Evolutionary conservation across 1,139 yeast species (phyloP), one percentile per base, ranked within the genome.

Genomic region (Pichia sp.): DNA sequence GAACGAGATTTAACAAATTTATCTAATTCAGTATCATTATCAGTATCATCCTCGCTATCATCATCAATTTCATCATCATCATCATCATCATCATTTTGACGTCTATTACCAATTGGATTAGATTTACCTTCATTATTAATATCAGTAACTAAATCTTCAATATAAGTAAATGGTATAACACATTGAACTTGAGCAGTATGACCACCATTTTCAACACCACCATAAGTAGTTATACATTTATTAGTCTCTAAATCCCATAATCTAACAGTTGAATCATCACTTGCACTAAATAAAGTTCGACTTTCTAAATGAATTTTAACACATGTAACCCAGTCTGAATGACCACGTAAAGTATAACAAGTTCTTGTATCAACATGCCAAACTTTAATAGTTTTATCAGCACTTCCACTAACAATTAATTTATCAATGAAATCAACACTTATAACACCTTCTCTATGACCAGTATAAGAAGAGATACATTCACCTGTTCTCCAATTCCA

Each of bases 401-500:
- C 95, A 15, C 94, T 81, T 0, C 97, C 98, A 6, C 93, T 80
- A 1, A 89, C 97, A 57, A 91, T 87, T 25, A 87, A 71, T 55
- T 85, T 87, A 51, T 82, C 78, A 50, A 74, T 77, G 57, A 80
- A 83, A 58, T 83, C 91, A 41, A 91, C 88, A 47, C 87, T 76
- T 35, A 85, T 70, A 5, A 91, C 95, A 34, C 87, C 80, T 55
- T 84, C 94, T 39, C 81, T 82, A 62, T 91, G 97, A 4, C 97
- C 97, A 32, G 93, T 69, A 62, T 91, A 88, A 0, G 97, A 88
- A 19, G 95, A 85, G 22, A 91, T 79, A 57, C 96, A 89, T 58
- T 84, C 85, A 29, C 98, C 98, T 1, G 95, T 87, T 50, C 83
- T 83, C 63, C 86, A 87, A 63, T 89, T 88, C 98, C 98, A 91